Conservation (phyloP, 768 basidiomycete species). For the Trametes sanguinea region DNA sequence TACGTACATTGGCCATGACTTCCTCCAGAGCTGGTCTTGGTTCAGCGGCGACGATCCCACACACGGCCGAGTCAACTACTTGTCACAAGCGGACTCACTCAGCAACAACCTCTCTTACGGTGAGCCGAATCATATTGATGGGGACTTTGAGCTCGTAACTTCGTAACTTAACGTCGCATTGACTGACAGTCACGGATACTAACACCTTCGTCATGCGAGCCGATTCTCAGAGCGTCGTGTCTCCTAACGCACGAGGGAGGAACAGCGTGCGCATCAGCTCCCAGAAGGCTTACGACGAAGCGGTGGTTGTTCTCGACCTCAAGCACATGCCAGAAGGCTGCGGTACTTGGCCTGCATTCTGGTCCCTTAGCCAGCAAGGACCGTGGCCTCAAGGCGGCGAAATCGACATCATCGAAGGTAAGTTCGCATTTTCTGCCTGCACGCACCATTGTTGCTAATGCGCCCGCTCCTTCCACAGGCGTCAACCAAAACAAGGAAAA, state of each 20-base stretch:
- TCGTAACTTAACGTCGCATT: no score
- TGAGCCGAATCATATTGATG: conserved; percentile 25
- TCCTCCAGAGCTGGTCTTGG: conserved; percentile 51
- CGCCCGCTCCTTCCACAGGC: conserved; percentile 32
- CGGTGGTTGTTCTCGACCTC: conserved; percentile 53
- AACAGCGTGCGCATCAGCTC: conserved; percentile 59
- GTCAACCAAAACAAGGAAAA: conserved; percentile 51
- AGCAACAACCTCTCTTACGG: conserved; percentile 49
- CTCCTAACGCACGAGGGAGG: conserved; percentile 46
- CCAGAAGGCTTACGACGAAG: conserved; percentile 44
- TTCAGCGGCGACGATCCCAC: conserved; percentile 59
- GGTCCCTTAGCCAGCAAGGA: conserved; percentile 51
- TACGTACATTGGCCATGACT: conserved; percentile 40
- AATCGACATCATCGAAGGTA: conserved; percentile 63
- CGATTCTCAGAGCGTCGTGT: conserved; percentile 44
- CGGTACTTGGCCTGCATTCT: conserved; percentile 65
- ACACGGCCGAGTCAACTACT: conserved; percentile 64
- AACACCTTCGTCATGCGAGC: conserved; percentile 59
- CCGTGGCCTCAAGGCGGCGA: conserved; percentile 67
- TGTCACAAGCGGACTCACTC: conserved; percentile 46
- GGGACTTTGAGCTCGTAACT: background rate
- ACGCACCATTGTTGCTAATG: background rate
- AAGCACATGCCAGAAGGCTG: conserved; percentile 64
- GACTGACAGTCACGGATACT: conserved; percentile 33
- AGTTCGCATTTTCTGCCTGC: background rate